phyloP scores from a whole-genome alignment of 768 basidiomycete genomes.

The Harrya chromipes region DNA sequence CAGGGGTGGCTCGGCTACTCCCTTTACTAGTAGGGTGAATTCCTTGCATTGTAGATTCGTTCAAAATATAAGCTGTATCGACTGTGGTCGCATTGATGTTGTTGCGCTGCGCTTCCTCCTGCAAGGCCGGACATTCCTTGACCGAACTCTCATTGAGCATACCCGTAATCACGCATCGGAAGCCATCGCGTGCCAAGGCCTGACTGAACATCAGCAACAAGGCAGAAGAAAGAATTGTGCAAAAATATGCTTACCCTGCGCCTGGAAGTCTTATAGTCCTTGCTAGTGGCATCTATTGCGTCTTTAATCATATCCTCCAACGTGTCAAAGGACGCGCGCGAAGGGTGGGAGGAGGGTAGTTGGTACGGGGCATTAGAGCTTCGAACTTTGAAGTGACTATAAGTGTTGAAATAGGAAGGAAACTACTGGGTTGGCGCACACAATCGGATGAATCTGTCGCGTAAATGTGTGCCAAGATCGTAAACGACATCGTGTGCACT shows the following conservation, averaged over 20 bases:
- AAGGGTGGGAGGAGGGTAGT: neutral
- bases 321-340: neutral
- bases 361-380: no score
- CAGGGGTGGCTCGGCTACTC: neutral
- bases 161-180: neutral
- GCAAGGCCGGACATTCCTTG: no score
- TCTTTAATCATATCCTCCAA: constrained; percentile 2
- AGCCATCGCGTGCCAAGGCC: neutral
- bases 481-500: no score
- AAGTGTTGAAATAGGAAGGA: no score
- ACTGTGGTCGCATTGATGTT: neutral
- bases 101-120: no score
- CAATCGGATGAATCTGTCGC: no score
- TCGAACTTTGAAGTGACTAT: no score
- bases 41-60: neutral
- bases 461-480: no score
- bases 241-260: neutral
- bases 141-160: no score
- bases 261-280: neutral
- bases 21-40: neutral
- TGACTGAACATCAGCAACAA: neutral
- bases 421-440: no score
- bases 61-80: neutral
- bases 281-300: neutral
- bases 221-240: neutral